A percentile compares a stretch with the other conserved stretches of the same genome.
phyloP scores from a whole-genome alignment of 768 basidiomycete genomes.

The Termitomyces sp. region DNA sequence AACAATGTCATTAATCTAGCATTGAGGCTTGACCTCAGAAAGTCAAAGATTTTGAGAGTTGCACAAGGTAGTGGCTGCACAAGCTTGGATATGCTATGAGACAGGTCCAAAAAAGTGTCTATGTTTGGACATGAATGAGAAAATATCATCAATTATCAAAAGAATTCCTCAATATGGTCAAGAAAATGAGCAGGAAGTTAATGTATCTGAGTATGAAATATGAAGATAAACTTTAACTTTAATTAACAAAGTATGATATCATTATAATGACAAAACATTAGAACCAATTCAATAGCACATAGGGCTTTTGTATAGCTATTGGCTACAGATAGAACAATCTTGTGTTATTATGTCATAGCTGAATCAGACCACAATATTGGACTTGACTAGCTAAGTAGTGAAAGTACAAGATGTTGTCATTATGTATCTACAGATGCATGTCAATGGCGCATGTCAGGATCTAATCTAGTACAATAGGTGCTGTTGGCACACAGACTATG shows the following conservation, averaged over 20 bases:
- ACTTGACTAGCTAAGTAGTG: too few species aligned
- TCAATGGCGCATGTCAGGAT: too few species aligned
- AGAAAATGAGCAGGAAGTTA: background rate
- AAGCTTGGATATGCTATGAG: background rate
- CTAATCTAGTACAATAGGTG: too few species aligned
- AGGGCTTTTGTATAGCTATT: too few species aligned
- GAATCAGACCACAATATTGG: too few species aligned
- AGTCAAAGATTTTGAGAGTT: background rate
- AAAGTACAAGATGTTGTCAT: too few species aligned
- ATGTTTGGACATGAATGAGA: background rate
- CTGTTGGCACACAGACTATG: too few species aligned
- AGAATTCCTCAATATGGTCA: background rate
- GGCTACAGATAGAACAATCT: too few species aligned
- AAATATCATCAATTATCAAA: background rate
- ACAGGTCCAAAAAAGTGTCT: background rate
- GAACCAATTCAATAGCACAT: constrained; percentile 13
- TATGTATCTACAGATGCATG: too few species aligned
- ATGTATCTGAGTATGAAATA: background rate
- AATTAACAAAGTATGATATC: background rate
- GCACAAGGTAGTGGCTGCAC: background rate
- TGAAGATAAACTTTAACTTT: background rate
- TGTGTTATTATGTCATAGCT: too few species aligned
- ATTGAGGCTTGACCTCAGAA: background rate
- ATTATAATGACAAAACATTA: background rate
- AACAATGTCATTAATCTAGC: background rate